Conservation (phyloP, 2,329 filamentous ascomycete genomes). For the Aspergillus uvarum region DNA sequence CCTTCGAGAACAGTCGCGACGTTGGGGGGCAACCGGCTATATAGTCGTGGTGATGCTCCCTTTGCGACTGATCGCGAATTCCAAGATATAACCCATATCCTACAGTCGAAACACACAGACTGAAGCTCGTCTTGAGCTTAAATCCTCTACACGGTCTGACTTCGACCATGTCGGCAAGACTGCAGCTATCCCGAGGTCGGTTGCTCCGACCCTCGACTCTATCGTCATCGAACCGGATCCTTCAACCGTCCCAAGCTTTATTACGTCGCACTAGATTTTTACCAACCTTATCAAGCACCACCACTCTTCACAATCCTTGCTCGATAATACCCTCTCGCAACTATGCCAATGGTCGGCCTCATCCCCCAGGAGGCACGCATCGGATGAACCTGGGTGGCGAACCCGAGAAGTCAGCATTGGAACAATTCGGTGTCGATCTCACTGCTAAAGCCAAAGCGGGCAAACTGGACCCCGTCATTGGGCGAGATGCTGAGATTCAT, state of each 20-base stretch:
- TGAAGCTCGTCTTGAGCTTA: neutral
- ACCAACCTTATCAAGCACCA: conserved; percentile 9
- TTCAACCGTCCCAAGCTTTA: conserved; percentile 21
- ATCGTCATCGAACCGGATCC: conserved; percentile 20
- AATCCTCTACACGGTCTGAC: neutral
- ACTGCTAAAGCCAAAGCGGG: conserved; percentile 81
- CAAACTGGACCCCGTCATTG: conserved; percentile 94
- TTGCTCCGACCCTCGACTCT: conserved; percentile 29
- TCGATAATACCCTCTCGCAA: conserved; percentile 28
- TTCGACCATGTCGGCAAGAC: conserved; percentile 34
- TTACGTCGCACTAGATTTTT: conserved; percentile 21
- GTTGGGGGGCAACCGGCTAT: conserved; percentile 13
- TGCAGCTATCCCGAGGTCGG: conserved; percentile 32
- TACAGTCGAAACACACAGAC: neutral
- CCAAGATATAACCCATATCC: neutral
- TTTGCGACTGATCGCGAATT: neutral
- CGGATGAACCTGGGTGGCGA: conserved; percentile 84
- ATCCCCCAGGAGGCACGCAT: conserved; percentile 88
- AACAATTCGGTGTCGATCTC: conserved; percentile 87
- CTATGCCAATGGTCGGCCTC: conserved; percentile 66
- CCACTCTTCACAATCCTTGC: conserved; percentile 7
- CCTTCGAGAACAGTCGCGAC: conserved; percentile 33
- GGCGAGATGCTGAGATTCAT: conserved; percentile 86
- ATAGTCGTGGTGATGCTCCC: conserved; percentile 10
- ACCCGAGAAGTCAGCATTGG: conserved; percentile 78